Base-by-base conservation (phyloP, 495 filamentous ascomycete species). In the Podospora conica region DNA sequence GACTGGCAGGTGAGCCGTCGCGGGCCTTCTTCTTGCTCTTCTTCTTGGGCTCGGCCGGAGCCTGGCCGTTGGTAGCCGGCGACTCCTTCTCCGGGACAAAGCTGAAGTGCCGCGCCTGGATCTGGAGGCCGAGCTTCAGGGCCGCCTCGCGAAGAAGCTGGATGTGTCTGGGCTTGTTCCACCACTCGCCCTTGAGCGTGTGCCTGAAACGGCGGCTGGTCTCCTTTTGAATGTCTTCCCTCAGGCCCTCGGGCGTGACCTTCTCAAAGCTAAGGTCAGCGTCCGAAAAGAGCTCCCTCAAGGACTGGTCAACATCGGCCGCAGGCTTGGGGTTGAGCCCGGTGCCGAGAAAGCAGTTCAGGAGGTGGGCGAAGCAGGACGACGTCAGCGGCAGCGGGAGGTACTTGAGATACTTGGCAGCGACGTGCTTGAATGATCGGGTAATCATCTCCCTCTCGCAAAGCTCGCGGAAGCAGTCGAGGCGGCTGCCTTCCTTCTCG, bases 371-470 rank as follows among this genome's bases (percentile, higher is more conserved):
- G 67, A 94, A 75, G 76, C 90, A 94, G 22, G 90, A 80, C 25
- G 90, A 82, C 24, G 89, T 86, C 61, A 97, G 86, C 7, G 88
- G 86, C 62, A 87, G 80, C 15, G 96, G 91, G n/a, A 98, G 78
- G 58, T 90, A 85, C 66, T 90, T 87, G 66, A 98, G 80, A 73
- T 94, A 90, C 70, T 83, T 81, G 78, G 91, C 87, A 22, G 91
- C 86, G 67, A 95, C 79, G 77, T 99, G 93, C 85, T 99, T 99
- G 84, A 97, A 96, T 23, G 87, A 87, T 81, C 96, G 87, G 12
- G 91, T 84, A 71, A 98, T 85, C 90, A 97, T 97, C 81, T 99
- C 96, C 73, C 96, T 92, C 25, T 90, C 79, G 62, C 90, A 83
- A 53, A 99, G 82, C 61, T 85, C 84, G 48, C 86, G 86, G 66